These are phyloP conservation scores for Fusarium globosum DNA, from an alignment of 2,329 filamentous ascomycete genomes.

Conservation along the genomic window DNA sequence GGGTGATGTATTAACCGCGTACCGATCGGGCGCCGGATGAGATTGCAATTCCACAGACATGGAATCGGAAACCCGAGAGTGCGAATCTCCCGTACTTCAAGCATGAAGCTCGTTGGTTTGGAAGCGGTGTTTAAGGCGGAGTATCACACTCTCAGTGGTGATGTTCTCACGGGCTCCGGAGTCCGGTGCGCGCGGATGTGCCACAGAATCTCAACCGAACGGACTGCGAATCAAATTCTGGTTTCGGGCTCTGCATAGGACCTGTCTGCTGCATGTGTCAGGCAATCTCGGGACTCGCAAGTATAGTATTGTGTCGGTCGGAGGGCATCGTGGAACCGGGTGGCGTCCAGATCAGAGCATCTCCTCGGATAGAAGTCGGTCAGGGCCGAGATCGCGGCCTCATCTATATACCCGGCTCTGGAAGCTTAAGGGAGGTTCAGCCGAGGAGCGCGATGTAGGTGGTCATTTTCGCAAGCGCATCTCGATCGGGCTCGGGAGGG, in stretches of 20 bases:
- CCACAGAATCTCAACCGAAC: neutral
- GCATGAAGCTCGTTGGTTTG: fast-evolving
- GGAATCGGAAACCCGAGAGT: fast-evolving
- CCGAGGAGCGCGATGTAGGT: neutral
- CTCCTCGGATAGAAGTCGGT: neutral
- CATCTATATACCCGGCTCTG: neutral
- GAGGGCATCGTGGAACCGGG: neutral
- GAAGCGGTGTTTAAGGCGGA: neutral
- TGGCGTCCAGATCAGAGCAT: too few species aligned
- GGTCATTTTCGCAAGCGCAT: neutral
- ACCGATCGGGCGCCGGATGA: neutral
- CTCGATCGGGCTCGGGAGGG: neutral
- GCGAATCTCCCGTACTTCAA: neutral
- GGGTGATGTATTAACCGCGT: fast-evolving
- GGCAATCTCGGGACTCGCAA: neutral
- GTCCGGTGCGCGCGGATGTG: neutral
- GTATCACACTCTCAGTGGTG: neutral
- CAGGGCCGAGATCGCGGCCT: neutral
- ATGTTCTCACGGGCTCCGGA: neutral
- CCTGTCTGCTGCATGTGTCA: neutral
- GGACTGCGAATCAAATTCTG: neutral
- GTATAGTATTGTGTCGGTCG: neutral
- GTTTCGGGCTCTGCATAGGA: neutral
- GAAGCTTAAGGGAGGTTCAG: neutral
- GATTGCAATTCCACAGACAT: neutral